Evolutionary conservation across 306 rosid genomes (phyloP).

Genomic region (Mimosa bimucronata): DNA sequence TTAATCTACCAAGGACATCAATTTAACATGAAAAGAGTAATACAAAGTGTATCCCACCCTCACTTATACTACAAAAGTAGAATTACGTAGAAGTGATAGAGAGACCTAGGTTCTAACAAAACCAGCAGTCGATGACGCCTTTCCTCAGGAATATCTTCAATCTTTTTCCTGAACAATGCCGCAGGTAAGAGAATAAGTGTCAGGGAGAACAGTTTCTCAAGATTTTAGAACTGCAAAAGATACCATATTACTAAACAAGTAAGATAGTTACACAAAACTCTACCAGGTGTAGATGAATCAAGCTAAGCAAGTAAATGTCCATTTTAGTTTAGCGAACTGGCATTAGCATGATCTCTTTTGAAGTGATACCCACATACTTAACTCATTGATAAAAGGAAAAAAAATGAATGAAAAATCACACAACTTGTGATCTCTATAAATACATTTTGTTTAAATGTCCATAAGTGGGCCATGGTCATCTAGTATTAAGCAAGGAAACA

Average conservation of each 20-base stretch:
- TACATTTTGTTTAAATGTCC: neutral
- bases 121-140: constrained; percentile 72
- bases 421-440: neutral
- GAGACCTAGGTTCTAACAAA: constrained; percentile 71
- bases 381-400: neutral
- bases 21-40: constrained; percentile 26
- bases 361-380: neutral
- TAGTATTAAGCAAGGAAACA: neutral
- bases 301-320: constrained; percentile 4
- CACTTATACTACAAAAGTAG: constrained; percentile 18
- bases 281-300: neutral
- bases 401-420: neutral
- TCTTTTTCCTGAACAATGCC: constrained; percentile 68
- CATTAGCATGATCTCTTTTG: constrained; percentile 21
- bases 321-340: constrained; percentile 4
- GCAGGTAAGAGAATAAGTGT: neutral
- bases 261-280: constrained; percentile 27
- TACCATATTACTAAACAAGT: constrained; percentile 18
- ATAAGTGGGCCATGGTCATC: neutral
- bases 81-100: constrained; percentile 9
- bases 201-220: neutral
- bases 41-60: neutral
- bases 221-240: constrained; percentile 19
- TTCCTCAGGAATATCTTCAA: constrained; percentile 82
- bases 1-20: constrained; percentile 42